Evolutionary conservation across 139 green algal genomes (phyloP), one percentile per base, ranked within the genome.

Genomic region (Micractinium sp.): DNA sequence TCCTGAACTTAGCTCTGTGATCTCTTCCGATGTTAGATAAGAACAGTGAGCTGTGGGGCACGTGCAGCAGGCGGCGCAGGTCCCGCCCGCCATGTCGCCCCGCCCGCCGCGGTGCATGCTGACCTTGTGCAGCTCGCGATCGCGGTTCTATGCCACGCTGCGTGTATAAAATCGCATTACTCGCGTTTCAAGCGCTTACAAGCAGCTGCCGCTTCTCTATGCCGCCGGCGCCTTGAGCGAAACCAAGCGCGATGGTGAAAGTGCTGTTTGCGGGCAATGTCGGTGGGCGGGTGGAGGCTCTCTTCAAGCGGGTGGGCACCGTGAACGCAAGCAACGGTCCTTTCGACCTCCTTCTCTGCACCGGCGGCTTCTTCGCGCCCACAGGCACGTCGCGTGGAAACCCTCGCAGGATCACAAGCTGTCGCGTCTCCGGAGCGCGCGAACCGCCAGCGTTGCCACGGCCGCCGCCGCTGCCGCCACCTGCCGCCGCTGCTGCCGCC

Each of bases 291-390:
- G 81, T 96, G 36, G 76, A 85, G 60, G 88, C 92, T 0, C 85
- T 96, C 3, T 95, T 95, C 86, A 94, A 95, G 75, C 87, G 93
- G 1, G 93, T 96, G 2, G 85, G 81, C 9, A 88, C 92, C 22
- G 95, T 96, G 2, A 95, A 96, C 88, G 89, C 82, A 35, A 93
- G 90, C 15, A 94, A 90, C 78, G 95, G 95, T 1, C 94, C 95
- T 0, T 97, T 96, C 73, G 94, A 95, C 61, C 18, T 93, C 35
- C 85, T 96, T 25, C 80, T 97, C 18, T 97, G 95, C 81, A 90
- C 93, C 1, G 95, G 95, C 0, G 75, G 63, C 33, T 96, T 96
- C 86, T 96, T 97, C 77, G 56, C 83, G 18, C 69, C 71, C 29
- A 38, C 33, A 80, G 74, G 74, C 74, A 80, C 29, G 74, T 19